These are phyloP conservation scores for Quercus alba DNA, from an alignment of 306 rosid species.

Conservation along the genomic window DNA sequence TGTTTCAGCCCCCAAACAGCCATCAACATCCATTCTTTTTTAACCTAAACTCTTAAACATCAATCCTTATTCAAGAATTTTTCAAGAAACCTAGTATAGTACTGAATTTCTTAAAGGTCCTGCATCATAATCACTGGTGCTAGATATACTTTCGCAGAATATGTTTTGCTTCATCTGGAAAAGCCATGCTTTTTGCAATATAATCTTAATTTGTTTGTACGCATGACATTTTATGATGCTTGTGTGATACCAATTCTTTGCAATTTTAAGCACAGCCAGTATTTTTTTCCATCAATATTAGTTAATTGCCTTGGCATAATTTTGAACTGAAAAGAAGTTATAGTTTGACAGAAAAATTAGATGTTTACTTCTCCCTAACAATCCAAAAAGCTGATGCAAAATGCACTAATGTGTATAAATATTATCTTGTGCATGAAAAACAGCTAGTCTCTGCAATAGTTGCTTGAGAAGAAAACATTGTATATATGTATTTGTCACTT, in stretches of 20 bases:
- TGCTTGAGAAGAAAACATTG: background rate
- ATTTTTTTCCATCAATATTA: background rate
- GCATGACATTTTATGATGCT: background rate
- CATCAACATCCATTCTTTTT: too few relatives aligned
- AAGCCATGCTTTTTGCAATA: background rate
- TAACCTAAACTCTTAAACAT: too few relatives aligned
- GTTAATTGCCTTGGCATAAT: background rate
- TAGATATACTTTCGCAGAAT: background rate
- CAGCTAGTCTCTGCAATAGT: background rate
- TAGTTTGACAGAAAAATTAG: background rate
- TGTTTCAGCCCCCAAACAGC: too few relatives aligned
- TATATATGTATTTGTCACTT: background rate
- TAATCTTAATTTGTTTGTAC: background rate
- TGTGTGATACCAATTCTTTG: background rate
- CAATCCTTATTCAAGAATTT: too few relatives aligned
- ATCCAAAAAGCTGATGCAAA: background rate
- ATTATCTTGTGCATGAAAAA: background rate
- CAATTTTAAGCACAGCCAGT: background rate
- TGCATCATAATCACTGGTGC: background rate
- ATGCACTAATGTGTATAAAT: background rate
- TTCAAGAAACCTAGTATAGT: too few relatives aligned
- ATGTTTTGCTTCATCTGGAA: background rate
- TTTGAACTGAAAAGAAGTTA: background rate
- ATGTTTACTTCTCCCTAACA: background rate
- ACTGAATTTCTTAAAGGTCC: too few relatives aligned